phyloP scores from a whole-genome alignment of 306 rosid genomes.

The Styphnolobium japonicum region DNA sequence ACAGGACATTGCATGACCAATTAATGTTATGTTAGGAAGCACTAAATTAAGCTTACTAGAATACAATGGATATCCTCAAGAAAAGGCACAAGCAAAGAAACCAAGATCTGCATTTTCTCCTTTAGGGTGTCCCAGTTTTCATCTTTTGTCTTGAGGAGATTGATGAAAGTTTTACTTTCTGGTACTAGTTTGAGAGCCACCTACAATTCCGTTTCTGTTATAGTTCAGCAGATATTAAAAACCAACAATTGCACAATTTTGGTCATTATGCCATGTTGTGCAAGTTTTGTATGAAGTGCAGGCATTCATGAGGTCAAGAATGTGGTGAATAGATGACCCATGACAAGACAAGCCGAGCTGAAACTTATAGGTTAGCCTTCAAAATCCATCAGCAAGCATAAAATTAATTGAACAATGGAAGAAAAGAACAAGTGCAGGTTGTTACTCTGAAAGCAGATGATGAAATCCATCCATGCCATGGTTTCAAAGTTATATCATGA shows the following conservation, averaged over 20 bases:
- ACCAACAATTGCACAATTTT: slow-evolving; percentile 2
- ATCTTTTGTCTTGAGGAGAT: slow-evolving; percentile 60
- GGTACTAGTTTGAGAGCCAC: slow-evolving; percentile 82
- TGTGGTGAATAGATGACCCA: not conserved
- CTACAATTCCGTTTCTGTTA: slow-evolving; percentile 43
- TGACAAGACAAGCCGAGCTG: not conserved
- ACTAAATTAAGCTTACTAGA: slow-evolving; percentile 48
- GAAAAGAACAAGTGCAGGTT: not conserved
- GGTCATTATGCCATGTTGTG: not conserved
- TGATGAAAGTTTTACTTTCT: slow-evolving; percentile 50
- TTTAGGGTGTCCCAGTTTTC: slow-evolving; percentile 50
- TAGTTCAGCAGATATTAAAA: slow-evolving; percentile 11
- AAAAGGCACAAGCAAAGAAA: slow-evolving; percentile 59
- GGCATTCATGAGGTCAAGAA: slow-evolving; percentile 11
- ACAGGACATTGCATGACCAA: not conserved
- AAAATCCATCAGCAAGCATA: not conserved
- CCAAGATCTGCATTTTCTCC: slow-evolving; percentile 61
- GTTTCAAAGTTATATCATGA: slow-evolving; percentile 61
- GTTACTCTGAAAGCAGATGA: slow-evolving; percentile 85
- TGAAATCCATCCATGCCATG: slow-evolving; percentile 97
- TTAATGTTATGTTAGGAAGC: not conserved
- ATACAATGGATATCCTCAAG: slow-evolving; percentile 69
- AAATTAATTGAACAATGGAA: not conserved
- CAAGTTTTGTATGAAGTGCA: not conserved
- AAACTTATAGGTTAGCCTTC: not conserved